Evolutionary conservation across 2,329 filamentous ascomycete genomes (phyloP).

Genomic region (Dryadomyces sulphureus): DNA sequence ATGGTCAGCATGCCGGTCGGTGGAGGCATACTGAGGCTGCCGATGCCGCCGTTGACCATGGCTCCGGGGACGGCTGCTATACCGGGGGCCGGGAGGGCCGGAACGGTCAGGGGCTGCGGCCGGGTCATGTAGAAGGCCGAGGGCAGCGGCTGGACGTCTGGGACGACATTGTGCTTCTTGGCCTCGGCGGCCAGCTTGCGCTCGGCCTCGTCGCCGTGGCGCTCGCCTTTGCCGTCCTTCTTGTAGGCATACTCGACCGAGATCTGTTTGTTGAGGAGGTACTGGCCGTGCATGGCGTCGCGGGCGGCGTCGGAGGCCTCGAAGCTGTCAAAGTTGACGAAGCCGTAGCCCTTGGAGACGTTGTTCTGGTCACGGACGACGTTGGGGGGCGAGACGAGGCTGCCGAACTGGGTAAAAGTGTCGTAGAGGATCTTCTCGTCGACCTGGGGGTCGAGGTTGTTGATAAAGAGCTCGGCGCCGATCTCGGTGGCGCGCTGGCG

Average conservation of each 20-base stretch:
- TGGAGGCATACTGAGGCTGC: not conserved
- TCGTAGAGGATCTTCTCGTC: slow-evolving; percentile 95
- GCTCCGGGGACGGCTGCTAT: slow-evolving; percentile 9
- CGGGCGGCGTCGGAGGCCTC: slow-evolving; percentile 88
- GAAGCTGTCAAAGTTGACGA: slow-evolving; percentile 85
- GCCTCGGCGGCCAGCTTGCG: slow-evolving; percentile 82
- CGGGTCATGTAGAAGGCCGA: slow-evolving; percentile 48
- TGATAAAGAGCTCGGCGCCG: slow-evolving; percentile 91
- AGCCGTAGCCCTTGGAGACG: slow-evolving; percentile 88
- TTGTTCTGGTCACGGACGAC: slow-evolving; percentile 81
- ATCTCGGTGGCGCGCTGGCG: slow-evolving; percentile 90
- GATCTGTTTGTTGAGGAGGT: slow-evolving; percentile 92
- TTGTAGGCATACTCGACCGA: slow-evolving; percentile 98
- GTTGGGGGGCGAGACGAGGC: slow-evolving; percentile 72
- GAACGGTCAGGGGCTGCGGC: slow-evolving; percentile 11
- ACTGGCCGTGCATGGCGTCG: slow-evolving; percentile 87
- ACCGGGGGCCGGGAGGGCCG: slow-evolving; percentile 12
- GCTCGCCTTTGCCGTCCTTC: slow-evolving; percentile 94
- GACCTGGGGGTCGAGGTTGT: slow-evolving; percentile 86
- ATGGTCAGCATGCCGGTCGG: not conserved
- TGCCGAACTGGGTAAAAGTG: slow-evolving; percentile 83
- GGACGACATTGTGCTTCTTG: slow-evolving; percentile 83
- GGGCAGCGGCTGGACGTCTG: slow-evolving; percentile 62
- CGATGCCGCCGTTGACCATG: slow-evolving; percentile 3
- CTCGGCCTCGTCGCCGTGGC: slow-evolving; percentile 90